Evolutionary conservation across 805 yeast genomes (phyloP), one percentile per base, ranked within the genome.

Genomic region (Cyberlindnera mrakii): DNA sequence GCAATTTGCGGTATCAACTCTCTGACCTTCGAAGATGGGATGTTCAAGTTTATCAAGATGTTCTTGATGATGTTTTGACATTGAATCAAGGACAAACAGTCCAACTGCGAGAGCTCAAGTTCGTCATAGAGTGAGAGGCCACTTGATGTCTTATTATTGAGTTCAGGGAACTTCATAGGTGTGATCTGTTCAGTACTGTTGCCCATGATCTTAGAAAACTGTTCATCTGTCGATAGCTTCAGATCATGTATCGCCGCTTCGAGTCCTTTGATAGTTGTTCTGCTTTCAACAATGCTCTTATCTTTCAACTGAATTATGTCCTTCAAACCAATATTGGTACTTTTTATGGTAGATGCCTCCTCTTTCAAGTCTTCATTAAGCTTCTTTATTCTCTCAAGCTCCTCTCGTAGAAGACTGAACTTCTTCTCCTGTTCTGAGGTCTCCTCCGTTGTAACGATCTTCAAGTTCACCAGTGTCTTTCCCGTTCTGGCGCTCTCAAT

Each of bases 11-110:
- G 58, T 9, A 67, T 47, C 30, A 46, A 48, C 30, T 51, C 44
- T 30, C 54, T 50, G 8, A 63, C 45, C 34, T 62, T 51, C 13
- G 59, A 44, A 34, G 52, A 58, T 14, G 70, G 68, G 15, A 65
- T 57, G 13, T 56, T 56, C 35, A 66, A 54, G 25, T 59, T 45
- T 3, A 63, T 45, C 35, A 64, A 46, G 8, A 66, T 44, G 46
- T 65, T 59, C 45, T 66, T 67, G 25, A 66, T 50, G 4, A 61
- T 48, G 46, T 66, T 67, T 30, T 65, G 68, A 15, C 66, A 56
- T 18, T 60, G 57, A 3, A 59, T 50, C 41, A 57, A 43, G 11
- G 58, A 51, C 17, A 65, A 45, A 3, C 37, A 35, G 37, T 66
- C 68, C 16, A 67, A 55, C n/a, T 47, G 35, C 3, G 50, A 48